Evolutionary conservation across 257 asterid genomes (phyloP), one percentile per base, ranked within the genome.

Genomic region (Anisodus acutangulus): DNA sequence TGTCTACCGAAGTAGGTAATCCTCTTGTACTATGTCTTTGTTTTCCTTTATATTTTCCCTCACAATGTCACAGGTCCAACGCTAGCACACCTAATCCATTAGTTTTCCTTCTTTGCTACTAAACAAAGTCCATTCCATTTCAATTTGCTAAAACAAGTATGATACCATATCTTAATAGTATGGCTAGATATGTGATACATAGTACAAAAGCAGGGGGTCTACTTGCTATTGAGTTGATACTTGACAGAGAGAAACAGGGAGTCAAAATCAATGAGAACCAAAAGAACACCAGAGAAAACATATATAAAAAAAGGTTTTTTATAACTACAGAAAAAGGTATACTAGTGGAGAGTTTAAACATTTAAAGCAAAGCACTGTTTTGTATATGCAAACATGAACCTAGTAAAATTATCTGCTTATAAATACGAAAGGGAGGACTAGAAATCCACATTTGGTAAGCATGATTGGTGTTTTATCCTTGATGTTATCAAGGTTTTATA

Each of bases 151-250:
- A 4, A 6, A 1, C 11, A 67, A 6, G 6, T 37, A 37, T 35
- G 51, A 67, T 67, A 37, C 26, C 26, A 22, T 13, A 37, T 37
- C 47, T 6, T 39, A 67, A 37, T 39, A 68, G 47, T 3, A 6
- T 4, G 11, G 26, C 26, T 22, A 22, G 26, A 0, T 12, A 72
- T 47, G 80, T 47, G 80, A 72, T 47, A 19, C 17, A 11, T 10
- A 4, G 43, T 6, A 74, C 45, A 74, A 47, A 47, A 12, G 4
- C 13, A 12, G 62, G n/a, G 22, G 62, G 58, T 49, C 22, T 12
- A 74, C 41, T 74, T 22, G 11, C 11, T 74, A 49, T 6, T 49
- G 60, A 74, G 80, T 74, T 22, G 31, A 49, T 74, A 74, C 80
- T 49, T 74, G 58, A 49, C 13, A 22, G 49, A 74, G 4, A 74